A percentile compares a stretch with the other conserved stretches of the same genome.
phyloP scores from a whole-genome alignment of 345 rosid genomes.

The Arabis alpina region DNA sequence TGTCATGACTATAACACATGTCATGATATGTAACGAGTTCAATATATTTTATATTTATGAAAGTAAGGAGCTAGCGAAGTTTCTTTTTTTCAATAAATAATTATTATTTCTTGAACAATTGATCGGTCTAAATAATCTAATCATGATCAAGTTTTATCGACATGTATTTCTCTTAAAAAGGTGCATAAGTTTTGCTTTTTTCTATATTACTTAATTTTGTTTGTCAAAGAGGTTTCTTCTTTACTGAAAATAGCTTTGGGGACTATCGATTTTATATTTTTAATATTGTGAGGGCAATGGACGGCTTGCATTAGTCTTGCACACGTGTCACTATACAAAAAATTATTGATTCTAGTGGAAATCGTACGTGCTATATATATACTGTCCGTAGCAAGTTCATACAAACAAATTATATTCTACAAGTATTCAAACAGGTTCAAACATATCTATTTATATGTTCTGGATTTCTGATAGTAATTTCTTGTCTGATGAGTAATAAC shows the following conservation, averaged over 20 bases:
- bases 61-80: conserved; percentile 22
- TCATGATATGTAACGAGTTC: background rate
- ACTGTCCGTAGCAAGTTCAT: background rate
- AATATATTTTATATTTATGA: background rate
- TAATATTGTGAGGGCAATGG: conserved; percentile 14
- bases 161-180: background rate
- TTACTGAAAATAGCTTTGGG: background rate
- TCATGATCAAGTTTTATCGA: no score
- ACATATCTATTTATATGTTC: no score
- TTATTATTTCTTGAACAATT: no score
- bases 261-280: background rate
- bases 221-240: background rate
- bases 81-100: background rate
- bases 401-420: background rate
- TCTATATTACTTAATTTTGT: no score
- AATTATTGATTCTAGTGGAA: conserved; percentile 1
- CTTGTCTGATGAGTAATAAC: no score
- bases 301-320: conserved; percentile 28
- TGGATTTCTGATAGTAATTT: no score
- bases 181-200: background rate
- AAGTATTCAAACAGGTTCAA: no score
- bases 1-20: conserved; percentile 25
- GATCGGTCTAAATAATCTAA: no score
- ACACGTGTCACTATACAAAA: conserved; percentile 16
- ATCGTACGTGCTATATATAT: conserved; percentile 9